phyloP scores from a whole-genome alignment of 2,329 filamentous ascomycete species.

The Pezicula carpinea region DNA sequence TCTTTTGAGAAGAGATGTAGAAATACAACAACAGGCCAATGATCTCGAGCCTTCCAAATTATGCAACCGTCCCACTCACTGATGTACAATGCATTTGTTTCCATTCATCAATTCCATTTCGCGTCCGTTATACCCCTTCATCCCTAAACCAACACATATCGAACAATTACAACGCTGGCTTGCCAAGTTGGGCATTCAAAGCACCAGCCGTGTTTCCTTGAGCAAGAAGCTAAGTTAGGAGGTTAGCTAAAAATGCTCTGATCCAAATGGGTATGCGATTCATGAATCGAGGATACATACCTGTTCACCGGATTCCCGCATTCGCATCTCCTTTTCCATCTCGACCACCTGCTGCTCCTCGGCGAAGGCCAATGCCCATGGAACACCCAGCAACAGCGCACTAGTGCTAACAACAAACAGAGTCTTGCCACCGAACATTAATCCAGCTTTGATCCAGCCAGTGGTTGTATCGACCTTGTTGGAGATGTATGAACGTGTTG shows the following conservation, averaged over 20 bases:
- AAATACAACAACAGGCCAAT: slow-evolving; percentile 27
- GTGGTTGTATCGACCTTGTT: slow-evolving; percentile 52
- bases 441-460: slow-evolving; percentile 52
- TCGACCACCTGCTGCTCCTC: slow-evolving; percentile 97
- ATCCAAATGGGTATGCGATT: background rate
- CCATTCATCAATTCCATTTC: background rate
- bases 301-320: slow-evolving; percentile 88
- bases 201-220: slow-evolving; percentile 15
- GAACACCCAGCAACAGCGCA: slow-evolving; percentile 83
- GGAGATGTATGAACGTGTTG: slow-evolving; percentile 63
- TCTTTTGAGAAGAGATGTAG: slow-evolving; percentile 27
- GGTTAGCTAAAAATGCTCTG: slow-evolving; percentile 8
- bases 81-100: slow-evolving; percentile 23
- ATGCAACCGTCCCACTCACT: slow-evolving; percentile 17
- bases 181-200: slow-evolving; percentile 24
- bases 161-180: slow-evolving; percentile 25
- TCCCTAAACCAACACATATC: background rate
- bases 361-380: slow-evolving; percentile 85
- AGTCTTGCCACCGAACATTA: slow-evolving; percentile 75
- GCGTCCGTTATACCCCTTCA: background rate
- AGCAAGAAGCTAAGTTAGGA: slow-evolving; percentile 18
- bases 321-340: slow-evolving; percentile 96
- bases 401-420: slow-evolving; percentile 90
- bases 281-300: slow-evolving; percentile 31
- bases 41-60: slow-evolving; percentile 14